Base-by-base conservation (phyloP, 306 rosid species). In the Acacia acuminata region DNA sequence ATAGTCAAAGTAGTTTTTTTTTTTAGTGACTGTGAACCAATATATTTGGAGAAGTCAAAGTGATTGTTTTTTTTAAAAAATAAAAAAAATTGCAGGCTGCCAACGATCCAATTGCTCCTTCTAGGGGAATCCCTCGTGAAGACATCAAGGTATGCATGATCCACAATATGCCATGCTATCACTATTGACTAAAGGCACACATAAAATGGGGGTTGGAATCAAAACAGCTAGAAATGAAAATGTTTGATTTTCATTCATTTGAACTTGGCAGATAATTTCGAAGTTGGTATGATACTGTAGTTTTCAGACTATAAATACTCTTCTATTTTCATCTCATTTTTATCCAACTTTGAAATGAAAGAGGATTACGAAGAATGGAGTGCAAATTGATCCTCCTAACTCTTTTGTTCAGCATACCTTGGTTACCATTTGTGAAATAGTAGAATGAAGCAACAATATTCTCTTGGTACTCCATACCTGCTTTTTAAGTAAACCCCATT, bases 101-200 rank as follows among this genome's bases (percentile, higher is more conserved):
- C 83, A 92, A 92, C 83, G 99, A 96, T 85, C 98, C 99, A 4
- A 91, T 96, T 83, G 99, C 99, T 84, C 96, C 98, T 10, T 32
- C 82, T 45, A 86, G 94, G 89, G 99, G 91, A 80, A 90, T 96
- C 79, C 98, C 99, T 73, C n/a, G 93, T 53, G 93, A 89, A 76
- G 97, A 92, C 88, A 96, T 96, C 81, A 72, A 94, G 98, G 99
- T 96, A 83, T 80, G 79, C 27, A 58, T 38, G 75, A 58, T 69
- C 53, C 63, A 40, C 9, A 38, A 68, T 68, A 56, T 53, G 19
- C 30, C 74, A 24, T 81, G 71, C 69, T 68, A 60, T 77, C 67
- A 77, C 56, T 69, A 53, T 64, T 64, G 70, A 30, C 75, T 30
- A 55, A 5, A 61, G 78, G 22, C 38, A 34, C 76, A 53, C 20